Evolutionary conservation across 2,329 filamentous ascomycete species (phyloP).

Genomic region (Stenocarpella maydis): DNA sequence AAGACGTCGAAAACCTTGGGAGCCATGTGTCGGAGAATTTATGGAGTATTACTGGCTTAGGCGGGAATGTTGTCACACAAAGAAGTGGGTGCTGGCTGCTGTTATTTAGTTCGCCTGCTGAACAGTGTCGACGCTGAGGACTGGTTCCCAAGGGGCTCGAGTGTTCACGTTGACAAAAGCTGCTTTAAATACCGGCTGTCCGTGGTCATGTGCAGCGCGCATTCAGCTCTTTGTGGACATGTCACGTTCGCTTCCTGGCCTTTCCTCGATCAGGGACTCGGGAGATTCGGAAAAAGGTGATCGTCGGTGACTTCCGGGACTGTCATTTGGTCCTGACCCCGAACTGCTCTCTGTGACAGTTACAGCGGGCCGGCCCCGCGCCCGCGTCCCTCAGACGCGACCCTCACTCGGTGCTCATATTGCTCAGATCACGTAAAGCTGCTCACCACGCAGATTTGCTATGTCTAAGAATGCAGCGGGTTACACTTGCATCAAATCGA

Average conservation of each 20-base stretch:
- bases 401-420: not conserved
- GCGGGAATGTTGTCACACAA: too few species aligned
- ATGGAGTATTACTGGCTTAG: not conserved
- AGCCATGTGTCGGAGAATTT: not conserved
- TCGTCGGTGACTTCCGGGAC: slow-evolving; percentile 17
- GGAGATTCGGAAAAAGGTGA: slow-evolving; percentile 12
- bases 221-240: slow-evolving; percentile 14
- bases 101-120: not conserved
- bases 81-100: not conserved
- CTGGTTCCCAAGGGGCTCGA: not conserved
- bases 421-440: not conserved
- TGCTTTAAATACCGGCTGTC: slow-evolving; percentile 8
- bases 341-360: not conserved
- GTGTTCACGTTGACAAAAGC: not conserved
- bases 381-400: not conserved
- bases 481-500: not conserved
- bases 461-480: not conserved
- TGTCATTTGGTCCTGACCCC: not conserved
- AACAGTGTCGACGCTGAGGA: not conserved
- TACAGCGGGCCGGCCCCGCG: slow-evolving; percentile 17
- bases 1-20: slow-evolving; percentile 44
- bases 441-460: not conserved
- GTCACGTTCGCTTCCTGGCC: slow-evolving; percentile 16
- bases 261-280: not conserved
- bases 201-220: slow-evolving; percentile 12